phyloP scores from a whole-genome alignment of 2,329 filamentous ascomycete species.

The Colletotrichum sp. region DNA sequence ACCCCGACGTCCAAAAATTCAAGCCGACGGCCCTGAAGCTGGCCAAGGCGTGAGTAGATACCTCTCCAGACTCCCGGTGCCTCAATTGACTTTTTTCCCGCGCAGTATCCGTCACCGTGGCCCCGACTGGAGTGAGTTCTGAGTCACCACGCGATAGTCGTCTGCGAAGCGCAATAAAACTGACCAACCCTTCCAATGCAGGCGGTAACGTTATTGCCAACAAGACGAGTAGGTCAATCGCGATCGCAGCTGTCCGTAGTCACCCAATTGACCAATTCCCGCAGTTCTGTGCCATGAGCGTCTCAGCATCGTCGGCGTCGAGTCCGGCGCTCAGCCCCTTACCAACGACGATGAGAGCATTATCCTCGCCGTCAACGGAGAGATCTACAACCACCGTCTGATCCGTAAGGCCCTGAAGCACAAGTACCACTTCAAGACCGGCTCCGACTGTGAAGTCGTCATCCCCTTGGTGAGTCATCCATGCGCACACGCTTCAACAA shows the following conservation, averaged over 20 bases:
- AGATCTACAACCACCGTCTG: constrained; percentile 99
- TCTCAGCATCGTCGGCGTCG: constrained; percentile 95
- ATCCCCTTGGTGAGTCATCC: constrained; percentile 80
- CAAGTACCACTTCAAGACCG: constrained; percentile 96
- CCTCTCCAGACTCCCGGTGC: not conserved
- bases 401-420: constrained; percentile 85
- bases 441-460: constrained; percentile 98
- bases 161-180: constrained; percentile 23
- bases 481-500: not conserved
- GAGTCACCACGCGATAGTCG: constrained; percentile 18
- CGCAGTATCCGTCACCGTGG: constrained; percentile 90
- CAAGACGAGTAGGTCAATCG: constrained; percentile 78
- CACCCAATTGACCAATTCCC: constrained; percentile 32
- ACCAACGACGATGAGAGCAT: constrained; percentile 90
- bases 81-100: constrained; percentile 43
- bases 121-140: constrained; percentile 93
- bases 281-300: constrained; percentile 95
- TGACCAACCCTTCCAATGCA: constrained; percentile 44
- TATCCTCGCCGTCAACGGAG: constrained; percentile 95
- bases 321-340: constrained; percentile 93
- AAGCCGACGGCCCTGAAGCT: constrained; percentile 94
- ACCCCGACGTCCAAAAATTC: constrained; percentile 95
- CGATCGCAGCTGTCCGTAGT: not conserved
- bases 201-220: constrained; percentile 89
- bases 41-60: constrained; percentile 81